Evolutionary conservation across 306 rosid genomes (phyloP).

Genomic region (Inga oerstediana): DNA sequence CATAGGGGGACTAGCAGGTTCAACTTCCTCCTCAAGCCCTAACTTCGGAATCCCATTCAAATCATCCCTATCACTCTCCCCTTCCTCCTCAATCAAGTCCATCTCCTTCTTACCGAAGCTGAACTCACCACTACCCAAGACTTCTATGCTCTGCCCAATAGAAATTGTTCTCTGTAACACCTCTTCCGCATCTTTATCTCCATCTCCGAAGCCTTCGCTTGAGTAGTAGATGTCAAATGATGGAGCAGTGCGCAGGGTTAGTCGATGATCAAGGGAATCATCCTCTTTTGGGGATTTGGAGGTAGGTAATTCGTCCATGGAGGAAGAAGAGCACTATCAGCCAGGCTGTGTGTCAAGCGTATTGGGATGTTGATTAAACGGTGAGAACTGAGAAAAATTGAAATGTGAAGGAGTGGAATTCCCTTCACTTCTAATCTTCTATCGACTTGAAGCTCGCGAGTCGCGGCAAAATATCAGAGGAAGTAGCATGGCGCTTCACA

Average conservation of each 20-base stretch:
- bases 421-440: background rate
- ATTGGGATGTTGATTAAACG: background rate
- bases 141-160: slow-evolving; percentile 38
- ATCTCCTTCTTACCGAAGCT: slow-evolving; percentile 48
- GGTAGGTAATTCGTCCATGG: slow-evolving; percentile 36
- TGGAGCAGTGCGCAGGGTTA: slow-evolving; percentile 56
- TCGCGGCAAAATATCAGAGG: background rate
- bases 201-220: slow-evolving; percentile 33
- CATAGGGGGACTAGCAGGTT: slow-evolving; percentile 67
- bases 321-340: slow-evolving; percentile 3
- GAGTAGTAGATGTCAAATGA: slow-evolving; percentile 60
- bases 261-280: background rate
- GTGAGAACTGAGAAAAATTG: background rate
- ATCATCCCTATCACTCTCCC: slow-evolving; percentile 50
- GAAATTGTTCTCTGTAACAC: slow-evolving; percentile 43
- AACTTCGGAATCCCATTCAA: slow-evolving; percentile 29
- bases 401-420: background rate
- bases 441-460: background rate
- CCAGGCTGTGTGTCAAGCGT: slow-evolving; percentile 16
- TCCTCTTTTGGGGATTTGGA: slow-evolving; percentile 24
- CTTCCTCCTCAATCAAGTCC: slow-evolving; percentile 69
- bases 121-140: slow-evolving; percentile 43
- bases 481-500: background rate
- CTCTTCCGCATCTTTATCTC: slow-evolving; percentile 37
- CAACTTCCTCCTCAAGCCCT: slow-evolving; percentile 43